phyloP scores from a whole-genome alignment of 2,329 filamentous ascomycete species.

The Setomelanomma holmii region DNA sequence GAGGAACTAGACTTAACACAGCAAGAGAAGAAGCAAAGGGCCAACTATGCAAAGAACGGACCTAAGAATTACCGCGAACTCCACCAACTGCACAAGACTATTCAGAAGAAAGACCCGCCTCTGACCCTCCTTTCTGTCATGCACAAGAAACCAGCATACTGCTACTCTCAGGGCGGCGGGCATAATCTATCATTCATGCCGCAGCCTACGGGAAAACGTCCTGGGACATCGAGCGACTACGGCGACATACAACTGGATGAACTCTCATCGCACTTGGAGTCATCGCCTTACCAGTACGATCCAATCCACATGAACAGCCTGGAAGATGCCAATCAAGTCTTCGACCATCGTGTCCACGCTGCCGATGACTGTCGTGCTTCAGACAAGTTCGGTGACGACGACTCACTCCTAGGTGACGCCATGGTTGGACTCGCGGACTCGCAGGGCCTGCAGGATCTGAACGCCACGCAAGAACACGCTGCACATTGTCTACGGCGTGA shows the following conservation, averaged over 20 bases:
- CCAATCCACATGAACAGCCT: background rate
- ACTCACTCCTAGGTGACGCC: conserved; percentile 40
- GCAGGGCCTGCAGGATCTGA: conserved; percentile 23
- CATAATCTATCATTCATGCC: conserved; percentile 33
- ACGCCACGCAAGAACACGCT: background rate
- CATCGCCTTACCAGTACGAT: background rate
- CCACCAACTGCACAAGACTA: conserved; percentile 32
- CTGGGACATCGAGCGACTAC: conserved; percentile 36
- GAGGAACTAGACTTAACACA: conserved; percentile 45
- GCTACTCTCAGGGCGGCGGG: conserved; percentile 29
- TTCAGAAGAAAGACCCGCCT: conserved; percentile 29
- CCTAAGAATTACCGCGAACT: conserved; percentile 30
- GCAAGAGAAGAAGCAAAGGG: conserved; percentile 37
- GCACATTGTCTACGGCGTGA: background rate
- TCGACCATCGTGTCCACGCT: background rate
- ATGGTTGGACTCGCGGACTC: conserved; percentile 43
- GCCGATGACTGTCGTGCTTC: conserved; percentile 12
- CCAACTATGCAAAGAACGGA: conserved; percentile 17
- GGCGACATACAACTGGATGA: conserved; percentile 30
- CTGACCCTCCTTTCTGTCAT: conserved; percentile 30
- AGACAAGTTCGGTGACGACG: conserved; percentile 37
- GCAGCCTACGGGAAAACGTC: background rate
- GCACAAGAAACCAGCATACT: conserved; percentile 37
- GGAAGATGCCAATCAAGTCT: background rate
- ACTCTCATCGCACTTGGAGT: conserved; percentile 6